Evolutionary conservation across 2,329 filamentous ascomycete species (phyloP), one percentile per base, ranked within the genome.

Genomic region (Talaromyces sp.): DNA sequence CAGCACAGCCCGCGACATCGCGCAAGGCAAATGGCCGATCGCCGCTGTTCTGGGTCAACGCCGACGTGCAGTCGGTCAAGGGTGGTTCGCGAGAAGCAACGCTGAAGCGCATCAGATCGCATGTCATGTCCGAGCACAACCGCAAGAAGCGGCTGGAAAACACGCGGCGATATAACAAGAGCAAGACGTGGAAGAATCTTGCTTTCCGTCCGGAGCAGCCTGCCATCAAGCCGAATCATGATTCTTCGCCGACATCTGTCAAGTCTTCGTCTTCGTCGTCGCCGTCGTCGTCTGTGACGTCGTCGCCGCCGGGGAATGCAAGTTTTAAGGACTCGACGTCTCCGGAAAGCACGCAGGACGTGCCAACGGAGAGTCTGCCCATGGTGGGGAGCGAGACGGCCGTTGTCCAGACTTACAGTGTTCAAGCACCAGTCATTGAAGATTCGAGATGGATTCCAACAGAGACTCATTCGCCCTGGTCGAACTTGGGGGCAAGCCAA

Each of bases 81-180:
- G 67, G 67, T 56, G 73, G 74, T 10, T 73, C 70, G 12, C 70
- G 68, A 31, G 73, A 75, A 43, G 73, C 75, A 53, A 76, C 73
- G 1, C 64, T 76, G 61, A 76, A 76, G 64, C 71, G 74, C 38
- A 76, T 76, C 54, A 73, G 74, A n/a, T 76, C 74, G 19, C 74
- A 76, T 69, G 74, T 76, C 48, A 76, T 76, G 74, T 75, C 74
- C 43, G 74, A 76, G 60, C 74, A 76, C 61, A 76, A 76, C 63
- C 72, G 74, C 61, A 76, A 75, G 64, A 76, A 76, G 58, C 66
- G 74, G 52, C 63, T 75, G 55, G 74, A 75, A 38, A 75, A 68
- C 35, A 75, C 72, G 4, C 73, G 74, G 58, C 71, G 72, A 12
- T 74, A 75, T 63, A 62, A 62, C 50, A 75, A 73, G 61, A 69